Conservation (phyloP, 306 rosid species). For the Citrullus amarus region DNA sequence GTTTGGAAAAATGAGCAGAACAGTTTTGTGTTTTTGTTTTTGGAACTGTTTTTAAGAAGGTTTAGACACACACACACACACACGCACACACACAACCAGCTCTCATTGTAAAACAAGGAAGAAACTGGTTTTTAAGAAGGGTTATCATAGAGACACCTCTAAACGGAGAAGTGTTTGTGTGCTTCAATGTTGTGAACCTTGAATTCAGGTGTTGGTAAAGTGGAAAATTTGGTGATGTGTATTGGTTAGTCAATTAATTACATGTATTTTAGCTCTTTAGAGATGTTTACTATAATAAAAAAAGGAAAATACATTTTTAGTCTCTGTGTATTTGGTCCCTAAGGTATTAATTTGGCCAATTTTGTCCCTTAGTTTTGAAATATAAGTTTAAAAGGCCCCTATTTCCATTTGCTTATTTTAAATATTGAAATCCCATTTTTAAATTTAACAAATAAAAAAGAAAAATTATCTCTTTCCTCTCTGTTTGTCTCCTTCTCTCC, state of each 20-base stretch:
- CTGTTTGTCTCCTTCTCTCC: no score
- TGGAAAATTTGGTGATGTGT: background rate
- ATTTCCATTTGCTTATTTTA: no score
- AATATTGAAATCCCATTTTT: no score
- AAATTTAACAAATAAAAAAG: no score
- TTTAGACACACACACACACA: background rate
- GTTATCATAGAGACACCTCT: background rate
- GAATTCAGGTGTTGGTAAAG: background rate
- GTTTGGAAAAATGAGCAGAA: no score
- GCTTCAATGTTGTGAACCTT: background rate
- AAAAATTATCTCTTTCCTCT: no score
- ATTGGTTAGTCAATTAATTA: background rate
- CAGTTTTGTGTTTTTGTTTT: background rate
- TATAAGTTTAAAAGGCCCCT: no score
- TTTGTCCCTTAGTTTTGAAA: no score
- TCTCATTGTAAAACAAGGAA: background rate
- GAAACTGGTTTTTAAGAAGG: background rate
- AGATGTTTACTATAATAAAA: background rate
- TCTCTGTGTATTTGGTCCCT: no score
- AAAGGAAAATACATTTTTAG: no score
- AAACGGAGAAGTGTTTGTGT: background rate
- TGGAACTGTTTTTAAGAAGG: background rate
- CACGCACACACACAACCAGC: background rate
- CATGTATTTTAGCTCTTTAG: background rate
- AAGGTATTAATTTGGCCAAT: no score